Evolutionary conservation across 2,329 filamentous ascomycete genomes (phyloP).

Genomic region (Cadophora sp.): DNA sequence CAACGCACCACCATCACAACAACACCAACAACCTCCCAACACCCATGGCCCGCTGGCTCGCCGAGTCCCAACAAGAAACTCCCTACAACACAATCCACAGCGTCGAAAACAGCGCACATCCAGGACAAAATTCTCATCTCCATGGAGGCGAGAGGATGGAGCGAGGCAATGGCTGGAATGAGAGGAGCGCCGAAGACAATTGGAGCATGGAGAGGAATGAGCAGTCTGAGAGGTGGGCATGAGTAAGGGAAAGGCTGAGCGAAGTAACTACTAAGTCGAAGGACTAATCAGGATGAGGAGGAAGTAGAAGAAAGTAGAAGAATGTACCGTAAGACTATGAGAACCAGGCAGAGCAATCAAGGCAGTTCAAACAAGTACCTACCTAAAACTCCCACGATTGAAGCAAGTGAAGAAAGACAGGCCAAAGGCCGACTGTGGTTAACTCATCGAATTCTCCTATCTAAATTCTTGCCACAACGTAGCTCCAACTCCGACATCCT

Average conservation of each 20-base stretch:
- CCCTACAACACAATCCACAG: slow-evolving; percentile 1
- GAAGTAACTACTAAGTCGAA: not conserved
- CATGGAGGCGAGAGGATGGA: slow-evolving; percentile 1
- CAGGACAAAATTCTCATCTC: not conserved
- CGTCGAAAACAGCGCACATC: not conserved
- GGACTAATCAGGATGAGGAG: not conserved
- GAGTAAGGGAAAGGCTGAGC: not conserved
- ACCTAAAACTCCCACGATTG: not conserved
- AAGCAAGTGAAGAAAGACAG: not conserved
- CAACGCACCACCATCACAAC: not conserved
- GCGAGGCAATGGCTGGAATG: not conserved
- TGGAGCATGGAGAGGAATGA: slow-evolving; percentile 10
- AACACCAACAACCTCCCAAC: not conserved
- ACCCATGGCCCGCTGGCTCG: slow-evolving; percentile 2
- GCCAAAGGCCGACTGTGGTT: not conserved
- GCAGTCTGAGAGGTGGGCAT: slow-evolving; percentile 4
- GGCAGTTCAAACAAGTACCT: not conserved
- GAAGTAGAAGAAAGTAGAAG: not conserved
- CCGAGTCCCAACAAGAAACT: not conserved
- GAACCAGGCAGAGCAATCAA: not conserved
- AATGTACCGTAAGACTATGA: not conserved
- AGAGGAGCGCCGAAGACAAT: not conserved
- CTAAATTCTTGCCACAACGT: not conserved
- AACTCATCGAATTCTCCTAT: not conserved
- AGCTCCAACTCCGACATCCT: not conserved